Evolutionary conservation across 2,329 filamentous ascomycete genomes (phyloP).

Genomic region (Hypoxylon rubiginosum): DNA sequence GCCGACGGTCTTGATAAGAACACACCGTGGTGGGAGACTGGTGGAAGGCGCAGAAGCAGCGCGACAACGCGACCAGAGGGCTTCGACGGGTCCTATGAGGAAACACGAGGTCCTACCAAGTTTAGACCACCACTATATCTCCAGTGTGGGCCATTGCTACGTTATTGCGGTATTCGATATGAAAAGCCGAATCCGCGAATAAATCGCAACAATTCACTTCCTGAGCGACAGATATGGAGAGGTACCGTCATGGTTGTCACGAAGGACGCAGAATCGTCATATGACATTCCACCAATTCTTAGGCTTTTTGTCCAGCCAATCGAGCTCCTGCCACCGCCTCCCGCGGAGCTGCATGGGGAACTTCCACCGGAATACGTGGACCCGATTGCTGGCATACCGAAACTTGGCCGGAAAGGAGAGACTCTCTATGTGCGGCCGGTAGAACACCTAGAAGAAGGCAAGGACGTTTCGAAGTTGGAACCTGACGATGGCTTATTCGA

Average conservation of each 20-base stretch:
- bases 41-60: constrained; percentile 62
- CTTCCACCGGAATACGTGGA: constrained; percentile 88
- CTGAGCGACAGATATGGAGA: constrained; percentile 86
- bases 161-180: constrained; percentile 86
- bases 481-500: constrained; percentile 88
- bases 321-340: constrained; percentile 83
- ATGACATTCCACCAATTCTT: constrained; percentile 82
- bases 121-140: constrained; percentile 89
- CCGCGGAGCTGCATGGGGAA: constrained; percentile 74
- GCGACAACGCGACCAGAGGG: constrained; percentile 66
- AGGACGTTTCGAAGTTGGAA: constrained; percentile 84
- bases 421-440: constrained; percentile 90
- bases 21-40: constrained; percentile 83
- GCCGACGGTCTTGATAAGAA: constrained; percentile 60
- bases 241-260: constrained; percentile 98
- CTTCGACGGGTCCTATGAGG: constrained; percentile 77
- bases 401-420: constrained; percentile 85
- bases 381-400: constrained; percentile 87
- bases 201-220: constrained; percentile 52
- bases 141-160: constrained; percentile 89
- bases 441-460: constrained; percentile 83
- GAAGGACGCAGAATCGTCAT: constrained; percentile 84
- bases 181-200: constrained; percentile 65
- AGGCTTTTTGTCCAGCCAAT: constrained; percentile 90
- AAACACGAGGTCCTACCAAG: constrained; percentile 72